Percentiles rank a stretch among this genome's conserved stretches.
phyloP scores from a whole-genome alignment of 2,329 filamentous ascomycete species.

The Polytolypa hystricis region DNA sequence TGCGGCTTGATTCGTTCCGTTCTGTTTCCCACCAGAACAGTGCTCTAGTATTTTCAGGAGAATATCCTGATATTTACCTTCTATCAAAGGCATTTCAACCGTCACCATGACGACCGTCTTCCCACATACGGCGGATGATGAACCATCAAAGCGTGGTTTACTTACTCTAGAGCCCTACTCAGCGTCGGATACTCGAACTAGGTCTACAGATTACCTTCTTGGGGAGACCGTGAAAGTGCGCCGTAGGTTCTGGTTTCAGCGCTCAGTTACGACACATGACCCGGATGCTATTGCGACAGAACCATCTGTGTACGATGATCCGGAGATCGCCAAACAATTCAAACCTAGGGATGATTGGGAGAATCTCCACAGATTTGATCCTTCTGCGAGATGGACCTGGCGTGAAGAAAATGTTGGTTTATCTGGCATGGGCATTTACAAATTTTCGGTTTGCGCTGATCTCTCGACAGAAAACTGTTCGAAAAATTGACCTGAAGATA shows the following conservation, averaged over 20 bases:
- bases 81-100: neutral
- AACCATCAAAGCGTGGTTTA: no score
- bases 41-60: neutral
- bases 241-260: slow-evolving; percentile 22
- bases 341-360: slow-evolving; percentile 23
- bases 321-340: slow-evolving; percentile 27
- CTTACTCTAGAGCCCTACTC: no score
- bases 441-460: no score
- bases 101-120: neutral
- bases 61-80: neutral
- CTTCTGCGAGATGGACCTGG: slow-evolving; percentile 15
- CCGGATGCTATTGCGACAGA: slow-evolving; percentile 26
- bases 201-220: neutral
- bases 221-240: slow-evolving; percentile 3
- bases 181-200: no score
- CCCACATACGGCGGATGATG: neutral
- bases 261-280: slow-evolving; percentile 15
- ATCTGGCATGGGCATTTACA: neutral
- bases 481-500: slow-evolving; percentile 19
- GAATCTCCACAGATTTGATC: slow-evolving; percentile 22
- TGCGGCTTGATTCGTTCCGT: neutral
- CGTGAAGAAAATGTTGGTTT: slow-evolving; percentile 12
- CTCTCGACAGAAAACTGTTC: neutral
- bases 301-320: slow-evolving; percentile 38
- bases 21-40: neutral